Base-by-base conservation (phyloP, 768 basidiomycete genomes). In the Russula emetica region DNA sequence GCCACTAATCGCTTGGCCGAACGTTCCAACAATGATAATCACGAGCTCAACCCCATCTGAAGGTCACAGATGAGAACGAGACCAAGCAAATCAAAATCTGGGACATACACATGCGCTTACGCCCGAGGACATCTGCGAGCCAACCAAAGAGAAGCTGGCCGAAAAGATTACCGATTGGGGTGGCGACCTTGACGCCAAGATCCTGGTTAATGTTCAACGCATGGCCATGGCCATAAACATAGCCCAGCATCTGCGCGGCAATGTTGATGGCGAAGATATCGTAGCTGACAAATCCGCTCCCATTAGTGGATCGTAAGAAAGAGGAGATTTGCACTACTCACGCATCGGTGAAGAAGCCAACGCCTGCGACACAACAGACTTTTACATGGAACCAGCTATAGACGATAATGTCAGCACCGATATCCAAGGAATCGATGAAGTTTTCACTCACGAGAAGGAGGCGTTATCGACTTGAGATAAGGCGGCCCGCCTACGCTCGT, bases 241-340 rank as follows among this genome's bases (percentile, higher is more conserved):
- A 90, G 28, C 87, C 90, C 61, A 96, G 75, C 91, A 95, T 94
- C 0, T 79, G 79, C 0, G 88, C 84, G 0, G 84, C 92, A 51
- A 95, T 90, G 74, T 87, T 92, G 76, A 95, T 95, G 8, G 91
- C 89, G 70, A 94, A 97, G 64, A 95, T 87, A 66, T 93, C 92
- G 70, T 91, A 91, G 63, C 83, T 84, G 60, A 20, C 10, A 34
- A 34, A 32, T 18, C 22, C 26, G 34, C 8, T 8, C 5, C 36
- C 10, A 34, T 42, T 26, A 26, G n/a, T 24, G 30, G 51, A 18
- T 13, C n/a, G 34, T 26, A 45, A 9, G 6, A 36, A 26, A n/a
- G 13, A 51, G 13, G 10, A 24, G 3, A 16, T 0, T 3, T 5
- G 5, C 5, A 42, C 5, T 0, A 74, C 82, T 69, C 68, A 85